Base-by-base conservation (phyloP, 192 early-diverging fungal genomes). In the Polychytrium aggregatum region DNA sequence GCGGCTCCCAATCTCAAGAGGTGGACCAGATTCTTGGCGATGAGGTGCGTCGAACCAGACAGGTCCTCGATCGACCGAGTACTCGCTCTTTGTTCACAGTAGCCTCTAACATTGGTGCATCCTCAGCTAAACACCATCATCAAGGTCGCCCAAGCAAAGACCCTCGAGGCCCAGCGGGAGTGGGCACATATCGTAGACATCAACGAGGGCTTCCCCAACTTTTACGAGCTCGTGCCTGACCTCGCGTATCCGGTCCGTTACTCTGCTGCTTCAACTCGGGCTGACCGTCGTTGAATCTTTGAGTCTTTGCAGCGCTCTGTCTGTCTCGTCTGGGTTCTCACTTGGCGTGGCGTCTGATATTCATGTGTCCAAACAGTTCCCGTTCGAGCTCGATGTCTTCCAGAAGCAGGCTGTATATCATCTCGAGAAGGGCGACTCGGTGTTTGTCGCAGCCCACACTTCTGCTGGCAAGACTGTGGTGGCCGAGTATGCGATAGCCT, bases 381-480 rank as follows among this genome's bases (percentile, higher is more conserved):
- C 87, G 4, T 98, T 97, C 48, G 92, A 97, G 63, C 77, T 98
- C 22, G 92, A 98, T 57, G 78, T 83, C 22, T 98, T 98, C 63
- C 96, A 98, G 61, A 96, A 95, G 60, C 81, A 82, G 34, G 96
- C 96, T 0, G 86, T 98, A 2, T 95, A 92, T 60, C 90, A 90
- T 62, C 65, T 98, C 39, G 96, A 98, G 65, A 84, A 78, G 42
- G 88, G 88, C 17, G 90, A 97, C 44, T 88, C 82, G 21, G 92
- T 98, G 16, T 98, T 98, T 71, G 83, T 98, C 11, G 96, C 96
- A 0, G 96, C 96, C 1, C 96, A 98, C 51, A 98, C 96, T 1
- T 92, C 89, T 29, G 92, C 96, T 1, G 96, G 96, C 43, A 98
- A 98, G 66, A 98, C 96, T 0, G 93, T 88, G 3, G 91, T 98